Evolutionary conservation across 106 monocot species (phyloP).

Genomic region (Cymbidium sinense): DNA sequence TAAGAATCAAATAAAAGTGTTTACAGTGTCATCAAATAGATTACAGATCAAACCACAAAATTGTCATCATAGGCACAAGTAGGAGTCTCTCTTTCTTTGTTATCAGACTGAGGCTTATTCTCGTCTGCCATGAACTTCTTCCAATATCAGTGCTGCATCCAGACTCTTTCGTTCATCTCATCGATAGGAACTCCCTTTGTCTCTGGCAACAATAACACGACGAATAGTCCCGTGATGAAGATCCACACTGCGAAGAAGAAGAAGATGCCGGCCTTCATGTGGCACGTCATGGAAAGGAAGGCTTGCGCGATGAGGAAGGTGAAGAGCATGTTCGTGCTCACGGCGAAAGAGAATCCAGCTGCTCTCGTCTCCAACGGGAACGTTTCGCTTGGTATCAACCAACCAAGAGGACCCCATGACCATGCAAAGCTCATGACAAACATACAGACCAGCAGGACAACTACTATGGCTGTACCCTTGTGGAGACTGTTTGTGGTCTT

Average conservation of each 20-base stretch:
- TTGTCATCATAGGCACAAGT: not conserved
- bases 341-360: conserved; percentile 23
- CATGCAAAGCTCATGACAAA: conserved; percentile 29
- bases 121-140: conserved; percentile 12
- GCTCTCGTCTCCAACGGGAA: conserved; percentile 32
- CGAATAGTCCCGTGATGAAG: conserved; percentile 15
- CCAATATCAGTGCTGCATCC: conserved; percentile 32
- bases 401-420: conserved; percentile 33
- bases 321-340: conserved; percentile 37
- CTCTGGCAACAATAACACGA: conserved; percentile 23
- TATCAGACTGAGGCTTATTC: too few species aligned
- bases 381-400: conserved; percentile 34
- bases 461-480: not conserved
- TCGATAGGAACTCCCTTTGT: conserved; percentile 32
- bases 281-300: conserved; percentile 38
- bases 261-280: conserved; percentile 25
- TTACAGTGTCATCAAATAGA: not conserved
- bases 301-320: conserved; percentile 31
- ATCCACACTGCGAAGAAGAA: conserved; percentile 32
- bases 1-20: too few species aligned
- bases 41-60: not conserved
- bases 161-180: conserved; percentile 28
- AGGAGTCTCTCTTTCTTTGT: not conserved
- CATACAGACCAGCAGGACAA: conserved; percentile 16
- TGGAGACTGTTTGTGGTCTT: conserved; percentile 13